Evolutionary conservation across 805 yeast species (phyloP), one percentile per base, ranked within the genome.

Genomic region (Jamesozyma gamospora): DNA sequence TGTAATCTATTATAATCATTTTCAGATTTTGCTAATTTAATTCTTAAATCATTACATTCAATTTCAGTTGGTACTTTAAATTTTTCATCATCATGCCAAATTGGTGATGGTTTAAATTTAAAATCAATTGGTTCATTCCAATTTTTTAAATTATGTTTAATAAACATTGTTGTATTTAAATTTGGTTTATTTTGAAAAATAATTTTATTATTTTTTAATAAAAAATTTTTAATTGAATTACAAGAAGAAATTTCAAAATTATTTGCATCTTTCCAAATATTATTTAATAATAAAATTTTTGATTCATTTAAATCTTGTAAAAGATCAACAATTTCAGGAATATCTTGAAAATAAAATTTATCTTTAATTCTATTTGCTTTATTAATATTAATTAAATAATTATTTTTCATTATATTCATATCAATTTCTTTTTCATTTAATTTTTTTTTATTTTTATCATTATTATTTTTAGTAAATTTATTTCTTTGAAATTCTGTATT

Each of bases 31-130:
- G 73, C 72, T 43, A 83, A 62, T 38, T 64, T 63, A 41, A 67
- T 64, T 54, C 74, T 77, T 53, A 82, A 62, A 30, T 71, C 74
- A 6, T 72, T 66, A 38, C 80, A 62, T 52, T 78, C 84, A 5
- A 69, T 71, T 32, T 73, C 77, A 33, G 72, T 71, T 4, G 71
- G 66, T 1, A 77, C 71, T 46, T 80, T 69, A 52, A 83, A 71
- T 28, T 73, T 65, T 47, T 86, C 95, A 60, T 92, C 96, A 54
- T 92, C 98, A 62, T 90, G 97, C 98, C 98, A 92, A 32, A 92
- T 80, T 25, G 87, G 79, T 19, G 94, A 79, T 1, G 97, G 96
- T 46, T 83, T 73, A 53, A 82, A 92, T 48, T 75, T 70, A 55
- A 82, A 85, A 63, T 90, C 97, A 6, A 66, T 67, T 1, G 96